Evolutionary conservation across 169 alveolate genomes (phyloP), one percentile per base, ranked within the genome.

Genomic region (Theileria orientalis): DNA sequence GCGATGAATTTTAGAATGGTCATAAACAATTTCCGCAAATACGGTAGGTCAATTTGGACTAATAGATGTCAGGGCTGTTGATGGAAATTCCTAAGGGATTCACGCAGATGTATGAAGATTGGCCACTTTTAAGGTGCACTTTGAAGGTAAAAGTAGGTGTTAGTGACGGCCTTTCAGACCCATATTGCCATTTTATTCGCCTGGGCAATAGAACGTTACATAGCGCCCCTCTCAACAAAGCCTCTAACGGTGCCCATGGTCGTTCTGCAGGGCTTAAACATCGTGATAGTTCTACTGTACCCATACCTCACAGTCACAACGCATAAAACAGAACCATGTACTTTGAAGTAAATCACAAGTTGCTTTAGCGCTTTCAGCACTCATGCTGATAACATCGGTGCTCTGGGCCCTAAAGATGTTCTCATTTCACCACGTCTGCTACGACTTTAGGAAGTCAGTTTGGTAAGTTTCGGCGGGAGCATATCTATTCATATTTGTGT

Each of bases 391-490:
- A 29, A 86, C 90, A 21, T 93, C 97, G n/a, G 90, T 93, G 47
- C 94, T 93, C 1, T 93, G 97, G 96, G 90, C 91, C 56, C 85
- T 93, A 32, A 93, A 93, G 67, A 77, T 89, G 40, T 86, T 86
- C 54, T 93, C 96, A 0, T 94, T 93, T 84, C 98, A 95, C 68
- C 97, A 93, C 71, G 96, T 94, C 5, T 94, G 97, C 77, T 94
- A 85, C 67, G 98, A 95, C 60, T 87, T 87, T 41, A 83, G 98
- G 61, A 51, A 91, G 35, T 86, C 93, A 37, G 69, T 72, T 19
- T 52, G 69, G 80, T 30, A 71, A 75, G 51, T 91, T 87, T 51
- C 32, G 23, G 9, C 2, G 33, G n/a, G 14, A 23, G 8, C 1
- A 6, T 76, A 30, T 29, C 60, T 42, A 74, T 90, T 64, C 72